phyloP scores from a whole-genome alignment of 2,329 filamentous ascomycete genomes.

The Coleophoma eucalyptorum region DNA sequence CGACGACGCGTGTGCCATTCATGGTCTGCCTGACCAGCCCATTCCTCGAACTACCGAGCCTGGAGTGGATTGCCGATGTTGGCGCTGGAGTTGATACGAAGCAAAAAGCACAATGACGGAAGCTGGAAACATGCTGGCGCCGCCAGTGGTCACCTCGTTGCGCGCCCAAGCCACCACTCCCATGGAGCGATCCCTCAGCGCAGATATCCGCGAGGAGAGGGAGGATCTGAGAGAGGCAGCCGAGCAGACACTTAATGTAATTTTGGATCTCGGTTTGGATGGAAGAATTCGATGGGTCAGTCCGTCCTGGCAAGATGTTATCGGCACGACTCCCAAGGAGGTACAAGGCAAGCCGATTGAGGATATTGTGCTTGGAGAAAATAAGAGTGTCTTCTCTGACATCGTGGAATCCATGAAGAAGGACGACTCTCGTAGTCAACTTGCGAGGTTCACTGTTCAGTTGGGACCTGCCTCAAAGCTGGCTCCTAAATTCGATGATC shows the following conservation, averaged over 20 bases:
- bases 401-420: constrained; percentile 85
- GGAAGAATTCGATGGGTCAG: constrained; percentile 94
- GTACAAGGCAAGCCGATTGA: constrained; percentile 76
- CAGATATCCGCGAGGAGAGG: constrained; percentile 88
- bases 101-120: constrained; percentile 21
- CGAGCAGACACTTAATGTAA: constrained; percentile 94
- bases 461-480: constrained; percentile 68
- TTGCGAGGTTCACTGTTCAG: constrained; percentile 74
- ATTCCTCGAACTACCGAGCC: background rate
- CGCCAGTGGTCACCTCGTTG: constrained; percentile 24
- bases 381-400: constrained; percentile 76
- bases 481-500: constrained; percentile 33
- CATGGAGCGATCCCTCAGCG: constrained; percentile 70
- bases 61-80: constrained; percentile 20
- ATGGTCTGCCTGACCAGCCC: constrained; percentile 1
- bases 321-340: constrained; percentile 71
- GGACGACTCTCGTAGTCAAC: constrained; percentile 89
- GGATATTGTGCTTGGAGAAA: constrained; percentile 73
- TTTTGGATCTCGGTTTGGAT: constrained; percentile 89
- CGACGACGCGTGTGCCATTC: background rate
- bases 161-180: constrained; percentile 22
- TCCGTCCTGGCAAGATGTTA: constrained; percentile 90
- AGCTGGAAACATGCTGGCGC: constrained; percentile 23
- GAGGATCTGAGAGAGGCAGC: constrained; percentile 93
- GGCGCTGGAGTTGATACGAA: constrained; percentile 16